phyloP scores from a whole-genome alignment of 2,329 filamentous ascomycete species.

The Verticillium nonalfalfae region DNA sequence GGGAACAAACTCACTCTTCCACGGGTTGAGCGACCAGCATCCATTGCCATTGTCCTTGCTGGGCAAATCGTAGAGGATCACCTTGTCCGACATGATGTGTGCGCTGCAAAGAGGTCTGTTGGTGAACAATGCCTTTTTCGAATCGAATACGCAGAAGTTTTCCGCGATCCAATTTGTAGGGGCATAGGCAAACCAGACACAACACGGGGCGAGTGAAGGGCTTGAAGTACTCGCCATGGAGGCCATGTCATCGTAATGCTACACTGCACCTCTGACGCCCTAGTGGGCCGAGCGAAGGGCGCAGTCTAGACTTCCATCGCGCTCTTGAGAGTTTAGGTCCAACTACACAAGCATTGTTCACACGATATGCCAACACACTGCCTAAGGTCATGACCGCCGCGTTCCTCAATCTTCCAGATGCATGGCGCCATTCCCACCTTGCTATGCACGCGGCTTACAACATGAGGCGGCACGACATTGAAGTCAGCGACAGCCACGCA shows the following conservation, averaged over 20 bases:
- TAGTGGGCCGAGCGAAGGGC: neutral
- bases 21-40: slow-evolving; percentile 63
- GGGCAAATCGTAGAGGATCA: slow-evolving; percentile 58
- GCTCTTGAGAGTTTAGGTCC: neutral
- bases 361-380: too few relatives aligned
- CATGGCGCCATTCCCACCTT: neutral
- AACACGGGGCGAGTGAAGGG: neutral
- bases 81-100: slow-evolving; percentile 21
- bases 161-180: too few relatives aligned
- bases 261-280: neutral
- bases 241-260: neutral
- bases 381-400: neutral
- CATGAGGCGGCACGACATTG: neutral
- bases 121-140: neutral
- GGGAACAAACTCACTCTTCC: slow-evolving; percentile 50
- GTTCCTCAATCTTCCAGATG: too few relatives aligned
- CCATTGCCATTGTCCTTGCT: slow-evolving; percentile 36
- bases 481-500: neutral
- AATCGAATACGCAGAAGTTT: neutral
- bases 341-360: too few relatives aligned
- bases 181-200: too few relatives aligned
- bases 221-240: neutral
- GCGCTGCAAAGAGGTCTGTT: neutral
- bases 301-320: neutral
- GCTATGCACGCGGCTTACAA: neutral